phyloP scores from a whole-genome alignment of 768 basidiomycete species.

The Rhizopogon vinicolor region DNA sequence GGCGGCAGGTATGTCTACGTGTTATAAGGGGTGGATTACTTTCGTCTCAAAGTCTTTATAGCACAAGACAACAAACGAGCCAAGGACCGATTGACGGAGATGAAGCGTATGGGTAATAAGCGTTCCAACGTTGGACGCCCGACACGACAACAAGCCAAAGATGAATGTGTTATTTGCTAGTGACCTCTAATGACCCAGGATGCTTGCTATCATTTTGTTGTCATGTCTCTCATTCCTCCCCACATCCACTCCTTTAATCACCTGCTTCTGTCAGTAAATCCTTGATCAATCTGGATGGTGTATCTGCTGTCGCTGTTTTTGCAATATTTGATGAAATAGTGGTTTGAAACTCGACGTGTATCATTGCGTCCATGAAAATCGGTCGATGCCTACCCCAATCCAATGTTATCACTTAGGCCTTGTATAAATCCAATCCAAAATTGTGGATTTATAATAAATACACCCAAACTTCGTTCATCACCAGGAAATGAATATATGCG shows the following conservation, averaged over 20 bases:
- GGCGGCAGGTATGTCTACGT: constrained; percentile 74
- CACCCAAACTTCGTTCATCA: no score
- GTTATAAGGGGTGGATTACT: neutral
- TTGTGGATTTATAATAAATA: no score
- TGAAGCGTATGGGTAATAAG: constrained; percentile 86
- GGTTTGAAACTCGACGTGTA: no score
- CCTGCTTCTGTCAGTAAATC: neutral
- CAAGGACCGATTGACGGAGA: constrained; percentile 92
- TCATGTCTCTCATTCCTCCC: neutral
- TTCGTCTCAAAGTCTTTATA: constrained; percentile 25
- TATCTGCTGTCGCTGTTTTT: constrained; percentile 15
- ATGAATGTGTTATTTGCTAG: constrained; percentile 85
- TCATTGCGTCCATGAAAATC: no score
- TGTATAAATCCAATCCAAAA: no score
- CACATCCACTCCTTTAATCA: neutral
- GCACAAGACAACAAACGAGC: constrained; percentile 98
- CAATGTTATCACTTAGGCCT: no score
- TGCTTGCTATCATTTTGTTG: neutral
- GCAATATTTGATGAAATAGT: no score
- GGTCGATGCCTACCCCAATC: no score
- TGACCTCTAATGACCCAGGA: constrained; percentile 22
- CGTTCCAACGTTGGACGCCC: constrained; percentile 75
- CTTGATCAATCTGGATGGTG: constrained; percentile 5
- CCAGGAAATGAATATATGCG: no score
- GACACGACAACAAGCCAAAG: constrained; percentile 89